These are phyloP conservation scores for Saccharum spontaneum DNA, from an alignment of 176 grass and related monocot species.

Conservation along the genomic window DNA sequence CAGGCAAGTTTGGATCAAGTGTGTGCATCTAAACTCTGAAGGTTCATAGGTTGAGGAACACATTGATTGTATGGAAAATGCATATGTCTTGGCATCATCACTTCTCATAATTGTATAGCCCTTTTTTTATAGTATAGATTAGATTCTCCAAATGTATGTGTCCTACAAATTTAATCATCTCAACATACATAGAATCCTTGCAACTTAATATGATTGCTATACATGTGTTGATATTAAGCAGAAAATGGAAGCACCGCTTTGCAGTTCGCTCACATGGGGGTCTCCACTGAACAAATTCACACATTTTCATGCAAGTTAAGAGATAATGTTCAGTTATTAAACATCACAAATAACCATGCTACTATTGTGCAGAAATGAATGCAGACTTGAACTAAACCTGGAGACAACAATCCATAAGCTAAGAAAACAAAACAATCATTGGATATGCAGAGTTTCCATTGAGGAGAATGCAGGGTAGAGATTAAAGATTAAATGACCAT, in stretches of 20 bases:
- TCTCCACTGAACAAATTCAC: not conserved
- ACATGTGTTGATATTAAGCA: not conserved
- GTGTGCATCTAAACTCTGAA: not conserved
- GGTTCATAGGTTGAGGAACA: not conserved
- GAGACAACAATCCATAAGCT: not conserved
- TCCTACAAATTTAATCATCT: not conserved
- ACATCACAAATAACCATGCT: not conserved
- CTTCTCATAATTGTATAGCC: slow-evolving; percentile 4
- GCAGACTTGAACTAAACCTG: not conserved
- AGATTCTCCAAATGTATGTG: not conserved
- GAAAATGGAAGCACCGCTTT: not conserved
- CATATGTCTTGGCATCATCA: not conserved
- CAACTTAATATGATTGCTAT: not conserved
- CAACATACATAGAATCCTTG: not conserved
- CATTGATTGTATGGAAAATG: not conserved
- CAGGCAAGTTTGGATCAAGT: not conserved
- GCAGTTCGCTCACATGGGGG: not conserved
- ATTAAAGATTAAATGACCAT: not conserved
- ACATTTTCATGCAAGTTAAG: not conserved
- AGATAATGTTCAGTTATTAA: not conserved
- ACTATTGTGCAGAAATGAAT: not conserved
- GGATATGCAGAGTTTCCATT: not conserved
- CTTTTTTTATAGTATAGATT: not conserved
- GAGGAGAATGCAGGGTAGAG: not conserved
- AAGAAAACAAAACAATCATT: not conserved